These are phyloP conservation scores for Globisporangium nodosum DNA, from an alignment of 352 stramenopile species.

Conservation along the genomic window DNA sequence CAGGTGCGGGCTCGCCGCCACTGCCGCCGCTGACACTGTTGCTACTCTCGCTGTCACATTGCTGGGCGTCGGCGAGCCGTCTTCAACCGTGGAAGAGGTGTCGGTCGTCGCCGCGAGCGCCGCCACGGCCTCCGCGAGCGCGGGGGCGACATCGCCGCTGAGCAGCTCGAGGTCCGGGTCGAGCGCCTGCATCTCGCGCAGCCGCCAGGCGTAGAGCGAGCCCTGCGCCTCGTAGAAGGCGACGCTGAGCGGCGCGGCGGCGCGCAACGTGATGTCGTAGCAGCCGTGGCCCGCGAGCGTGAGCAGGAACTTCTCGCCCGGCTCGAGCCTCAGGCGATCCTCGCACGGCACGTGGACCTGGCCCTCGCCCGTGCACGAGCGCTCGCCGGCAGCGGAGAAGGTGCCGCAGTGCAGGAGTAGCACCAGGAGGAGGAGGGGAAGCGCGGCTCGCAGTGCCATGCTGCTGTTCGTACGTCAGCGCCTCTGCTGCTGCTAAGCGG, in stretches of 20 bases:
- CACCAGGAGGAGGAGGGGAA: background rate
- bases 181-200: slow-evolving; percentile 15
- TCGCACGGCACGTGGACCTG: slow-evolving; percentile 44
- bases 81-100: background rate
- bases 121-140: background rate
- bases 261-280: slow-evolving; percentile 37
- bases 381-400: background rate
- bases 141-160: background rate
- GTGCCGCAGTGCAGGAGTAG: background rate
- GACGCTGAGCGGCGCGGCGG: slow-evolving; percentile 37
- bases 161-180: slow-evolving; percentile 6
- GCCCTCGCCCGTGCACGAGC: slow-evolving; percentile 39
- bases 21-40: background rate
- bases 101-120: background rate
- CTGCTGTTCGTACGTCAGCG: too few relatives aligned
- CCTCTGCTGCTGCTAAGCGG: too few relatives aligned
- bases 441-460: background rate
- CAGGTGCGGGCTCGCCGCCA: slow-evolving; percentile 11
- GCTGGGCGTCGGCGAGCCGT: background rate
- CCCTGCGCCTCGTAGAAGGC: slow-evolving; percentile 42
- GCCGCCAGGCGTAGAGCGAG: slow-evolving; percentile 12
- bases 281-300: slow-evolving; percentile 50
- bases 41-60: background rate
- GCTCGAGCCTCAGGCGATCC: slow-evolving; percentile 37
- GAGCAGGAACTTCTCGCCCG: slow-evolving; percentile 41